Evolutionary conservation across 108 stramenopile species (phyloP), one percentile per base, ranked within the genome.

Genomic region (Skeletonema potamos): DNA sequence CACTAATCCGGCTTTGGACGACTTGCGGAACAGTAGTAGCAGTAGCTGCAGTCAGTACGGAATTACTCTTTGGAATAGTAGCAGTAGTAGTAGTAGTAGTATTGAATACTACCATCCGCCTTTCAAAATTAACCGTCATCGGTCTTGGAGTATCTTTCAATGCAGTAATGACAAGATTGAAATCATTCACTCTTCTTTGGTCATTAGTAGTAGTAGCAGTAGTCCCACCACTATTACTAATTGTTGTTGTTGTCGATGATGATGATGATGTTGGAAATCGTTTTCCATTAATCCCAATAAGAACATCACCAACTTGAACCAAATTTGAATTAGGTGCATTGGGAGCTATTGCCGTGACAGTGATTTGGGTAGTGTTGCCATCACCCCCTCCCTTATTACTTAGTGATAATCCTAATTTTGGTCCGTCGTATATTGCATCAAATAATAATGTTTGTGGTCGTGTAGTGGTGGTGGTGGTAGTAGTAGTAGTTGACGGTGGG

Each of bases 271-370:
- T 7, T 26, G 10, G 54, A 27, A 81, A 70, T 55, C 68, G 62
- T 54, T 62, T 81, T 1, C 80, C 73, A 48, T 81, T 74, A 11
- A 81, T 64, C 9, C 80, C 80, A 24, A 73, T 64, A 44, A 81
- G 36, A 13, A 70, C 27, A 70, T 81, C 80, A 36, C 43, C 48
- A 9, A 34, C 33, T 28, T 58, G 54, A 8, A 81, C 6, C 13
- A 74, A 60, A 18, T 65, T 24, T 28, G 30, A 28, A 51, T 74
- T 61, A 4, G 64, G 36, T 27, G 64, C 64, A 56, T 62, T 60
- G 15, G 65, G 48, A 0, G 62, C 9, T 32, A 28, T 17, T 27
- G 57, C 30, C 7, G n/a, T 28, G 28, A 36, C 22, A n/a, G 27
- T 27, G 37, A 39, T 32, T 58, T 44, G 34, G 37, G 17, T 54